These are phyloP conservation scores for Mortierella antarctica DNA, from an alignment of 192 early-diverging fungal genomes.

Conservation along the genomic window DNA sequence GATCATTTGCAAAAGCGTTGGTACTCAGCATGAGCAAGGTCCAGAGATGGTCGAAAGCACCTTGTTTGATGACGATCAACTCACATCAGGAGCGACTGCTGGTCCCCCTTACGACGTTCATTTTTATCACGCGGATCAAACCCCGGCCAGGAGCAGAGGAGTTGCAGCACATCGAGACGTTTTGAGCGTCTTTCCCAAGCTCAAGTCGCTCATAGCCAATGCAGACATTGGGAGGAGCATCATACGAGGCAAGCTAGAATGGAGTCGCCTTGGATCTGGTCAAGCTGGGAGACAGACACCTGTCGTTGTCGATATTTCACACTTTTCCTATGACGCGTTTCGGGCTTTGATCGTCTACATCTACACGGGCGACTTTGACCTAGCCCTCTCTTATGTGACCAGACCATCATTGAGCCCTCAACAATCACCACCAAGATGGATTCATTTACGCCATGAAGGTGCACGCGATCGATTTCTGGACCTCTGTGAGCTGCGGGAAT, in stretches of 20 bases:
- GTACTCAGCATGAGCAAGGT: no score
- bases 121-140: slow-evolving; percentile 6
- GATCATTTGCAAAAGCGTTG: no score
- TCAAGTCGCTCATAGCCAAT: neutral
- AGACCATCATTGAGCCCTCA: neutral
- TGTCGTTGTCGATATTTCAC: slow-evolving; percentile 8
- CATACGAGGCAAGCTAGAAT: neutral
- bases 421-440: neutral
- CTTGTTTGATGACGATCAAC: neutral
- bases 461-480: neutral
- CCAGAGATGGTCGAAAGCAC: neutral
- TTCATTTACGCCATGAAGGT: neutral
- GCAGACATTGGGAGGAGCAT: neutral
- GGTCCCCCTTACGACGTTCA: slow-evolving; percentile 4
- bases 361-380: slow-evolving; percentile 1
- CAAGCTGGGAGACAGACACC: neutral
- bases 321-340: neutral
- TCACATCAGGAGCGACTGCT: neutral
- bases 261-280: no score
- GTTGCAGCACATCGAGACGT: neutral
- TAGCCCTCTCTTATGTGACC: neutral
- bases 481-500: no score
- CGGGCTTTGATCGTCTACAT: slow-evolving; percentile 1
- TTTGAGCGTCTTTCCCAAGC: neutral
- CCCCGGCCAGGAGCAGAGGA: neutral